A percentile compares a stretch with the other conserved stretches of the same genome.
Conservation (phyloP, 176 grass and related monocot genomes). For the Poa annua region DNA sequence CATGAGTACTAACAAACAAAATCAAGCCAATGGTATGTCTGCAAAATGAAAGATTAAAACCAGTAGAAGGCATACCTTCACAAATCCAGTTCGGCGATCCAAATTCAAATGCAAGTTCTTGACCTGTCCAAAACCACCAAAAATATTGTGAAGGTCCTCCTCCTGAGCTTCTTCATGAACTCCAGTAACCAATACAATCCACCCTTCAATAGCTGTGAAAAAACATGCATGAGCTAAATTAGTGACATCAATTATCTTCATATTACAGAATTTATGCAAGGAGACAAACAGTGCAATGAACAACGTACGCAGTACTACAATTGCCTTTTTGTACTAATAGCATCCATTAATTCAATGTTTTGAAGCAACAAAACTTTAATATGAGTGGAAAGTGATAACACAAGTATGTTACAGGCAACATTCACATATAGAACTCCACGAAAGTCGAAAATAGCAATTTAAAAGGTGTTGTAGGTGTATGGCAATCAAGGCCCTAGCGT, state of each 20-base stretch:
- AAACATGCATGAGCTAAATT: conserved; percentile 22
- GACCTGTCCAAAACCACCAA: conserved; percentile 75
- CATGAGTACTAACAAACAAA: neutral
- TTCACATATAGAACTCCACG: neutral
- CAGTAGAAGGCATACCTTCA: conserved; percentile 60
- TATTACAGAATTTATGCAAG: neutral
- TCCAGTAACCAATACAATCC: conserved; percentile 86
- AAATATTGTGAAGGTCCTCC: conserved; percentile 77
- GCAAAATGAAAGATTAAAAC: neutral
- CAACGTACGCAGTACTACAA: neutral
- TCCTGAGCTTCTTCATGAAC: conserved; percentile 89
- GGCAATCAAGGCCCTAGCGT: neutral
- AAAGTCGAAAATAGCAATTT: neutral
- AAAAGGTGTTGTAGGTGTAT: neutral
- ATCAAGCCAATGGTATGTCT: neutral
- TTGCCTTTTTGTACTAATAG: neutral
- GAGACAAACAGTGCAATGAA: neutral
- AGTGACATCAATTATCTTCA: conserved; percentile 14
- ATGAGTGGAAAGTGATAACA: neutral
- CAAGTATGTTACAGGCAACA: neutral
- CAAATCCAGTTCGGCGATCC: conserved; percentile 86
- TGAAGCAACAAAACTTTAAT: conserved; percentile 5
- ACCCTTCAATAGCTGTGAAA: conserved; percentile 77
- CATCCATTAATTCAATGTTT: neutral
- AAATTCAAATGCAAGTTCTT: conserved; percentile 94